Base-by-base conservation (phyloP, 768 basidiomycete genomes). In the Lactarius trivialis region DNA sequence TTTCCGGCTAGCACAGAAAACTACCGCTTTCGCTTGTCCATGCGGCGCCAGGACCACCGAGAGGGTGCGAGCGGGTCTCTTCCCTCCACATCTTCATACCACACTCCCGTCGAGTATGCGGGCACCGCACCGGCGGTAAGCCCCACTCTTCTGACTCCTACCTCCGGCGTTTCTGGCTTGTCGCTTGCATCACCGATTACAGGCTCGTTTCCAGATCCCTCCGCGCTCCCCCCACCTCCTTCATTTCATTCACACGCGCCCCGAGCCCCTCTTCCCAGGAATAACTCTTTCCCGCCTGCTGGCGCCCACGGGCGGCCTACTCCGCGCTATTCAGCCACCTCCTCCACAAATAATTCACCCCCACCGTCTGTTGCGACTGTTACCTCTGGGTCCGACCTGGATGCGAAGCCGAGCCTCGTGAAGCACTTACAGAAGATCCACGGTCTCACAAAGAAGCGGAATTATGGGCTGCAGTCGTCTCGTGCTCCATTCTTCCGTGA, bases 381-480 rank as follows among this genome's bases (percentile, higher is more conserved):
- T 36, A 34, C 48, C 26, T 7, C 60, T n/a, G 41, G 49, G 7
- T 33, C 64, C 11, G 64, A 57, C 17, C 21, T 26, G 30, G 52
- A 54, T 32, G 60, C 37, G 28, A 65, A 61, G 24, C 64, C 58
- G 28, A 37, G 65, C 45, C 61, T 67, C 17, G 67, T 67, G 19
- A 66, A 62, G 41, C 67, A 67, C 37, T 58, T 67, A 4, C 67
- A 67, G 28, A 67, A 57, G 55, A 19, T 66, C 41, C 67, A 67
- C 33, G 67, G 67, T 34, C 67, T 67, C 15, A 67, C 67, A 11
- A 67, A 67, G 43, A 65, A 66, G 58, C 67, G 67, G 24, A 66
- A 65, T 41, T 66, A 60, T 50, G 67, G 67, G 37, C 37, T 67
- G 14, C 64, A 65, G 26, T 17, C 61, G 17, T 33, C 65, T 36